phyloP scores from a whole-genome alignment of 345 rosid genomes.

The Gossypium longicalyx region DNA sequence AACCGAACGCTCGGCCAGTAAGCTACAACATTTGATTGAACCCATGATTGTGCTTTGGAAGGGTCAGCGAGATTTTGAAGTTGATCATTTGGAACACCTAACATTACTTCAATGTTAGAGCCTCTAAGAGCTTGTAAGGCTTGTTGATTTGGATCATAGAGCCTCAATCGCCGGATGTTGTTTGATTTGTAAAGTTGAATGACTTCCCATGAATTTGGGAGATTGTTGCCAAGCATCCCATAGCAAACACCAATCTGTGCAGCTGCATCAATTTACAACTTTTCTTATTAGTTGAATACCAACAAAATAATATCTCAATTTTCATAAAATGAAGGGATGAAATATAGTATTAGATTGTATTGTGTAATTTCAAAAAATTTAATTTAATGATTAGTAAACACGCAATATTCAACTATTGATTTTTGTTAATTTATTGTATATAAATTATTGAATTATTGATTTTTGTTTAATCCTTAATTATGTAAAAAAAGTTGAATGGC shows the following conservation, averaged over 20 bases:
- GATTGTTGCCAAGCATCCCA: slow-evolving; percentile 50
- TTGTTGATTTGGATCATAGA: slow-evolving; percentile 36
- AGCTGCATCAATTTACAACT: slow-evolving; percentile 9
- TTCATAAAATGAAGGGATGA: too few species aligned
- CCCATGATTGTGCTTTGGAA: slow-evolving; percentile 31
- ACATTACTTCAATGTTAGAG: slow-evolving; percentile 38
- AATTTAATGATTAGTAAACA: too few species aligned
- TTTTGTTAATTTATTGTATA: too few species aligned
- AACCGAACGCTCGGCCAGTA: slow-evolving; percentile 31
- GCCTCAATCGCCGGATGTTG: slow-evolving; percentile 36
- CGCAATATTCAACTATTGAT: too few species aligned
- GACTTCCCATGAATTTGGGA: slow-evolving; percentile 31
- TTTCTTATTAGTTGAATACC: background rate
- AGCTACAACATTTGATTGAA: slow-evolving; percentile 28
- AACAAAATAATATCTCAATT: too few species aligned
- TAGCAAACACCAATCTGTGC: slow-evolving; percentile 43
- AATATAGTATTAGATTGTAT: too few species aligned
- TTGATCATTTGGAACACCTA: slow-evolving; percentile 38
- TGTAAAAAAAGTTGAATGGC: too few species aligned
- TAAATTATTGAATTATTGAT: too few species aligned
- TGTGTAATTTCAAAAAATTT: too few species aligned
- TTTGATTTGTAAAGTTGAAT: slow-evolving; percentile 28
- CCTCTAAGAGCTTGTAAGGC: slow-evolving; percentile 40
- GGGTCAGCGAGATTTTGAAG: slow-evolving; percentile 35
- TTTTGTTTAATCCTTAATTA: too few species aligned